phyloP scores from a whole-genome alignment of 805 yeast species.

The Saturnispora quitensis region DNA sequence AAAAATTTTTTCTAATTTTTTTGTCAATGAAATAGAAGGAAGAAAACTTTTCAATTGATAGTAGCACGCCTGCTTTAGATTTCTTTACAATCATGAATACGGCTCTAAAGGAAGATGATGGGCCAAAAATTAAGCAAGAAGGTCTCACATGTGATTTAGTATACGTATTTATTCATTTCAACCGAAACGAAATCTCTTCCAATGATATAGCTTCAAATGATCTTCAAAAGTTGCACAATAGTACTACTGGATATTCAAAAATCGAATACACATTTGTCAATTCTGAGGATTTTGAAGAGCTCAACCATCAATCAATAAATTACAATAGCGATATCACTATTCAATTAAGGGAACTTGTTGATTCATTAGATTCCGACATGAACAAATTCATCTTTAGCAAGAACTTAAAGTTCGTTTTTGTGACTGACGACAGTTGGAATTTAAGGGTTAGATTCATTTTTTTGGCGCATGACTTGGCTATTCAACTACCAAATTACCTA shows the following conservation, averaged over 20 bases:
- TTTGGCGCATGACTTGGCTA: constrained; percentile 70
- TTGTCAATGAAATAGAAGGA: background rate
- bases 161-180: background rate
- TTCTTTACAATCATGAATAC: background rate
- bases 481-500: constrained; percentile 62
- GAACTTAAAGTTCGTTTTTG: constrained; percentile 45
- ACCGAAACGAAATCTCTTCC: background rate
- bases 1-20: background rate
- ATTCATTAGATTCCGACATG: background rate
- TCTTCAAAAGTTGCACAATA: background rate
- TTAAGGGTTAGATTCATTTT: constrained; percentile 69
- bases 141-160: background rate
- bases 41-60: background rate
- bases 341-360: background rate
- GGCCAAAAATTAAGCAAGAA: background rate
- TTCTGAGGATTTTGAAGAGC: background rate
- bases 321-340: background rate
- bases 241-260: background rate
- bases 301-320: background rate
- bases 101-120: background rate
- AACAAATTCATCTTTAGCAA: background rate
- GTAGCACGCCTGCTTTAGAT: background rate
- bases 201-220: background rate
- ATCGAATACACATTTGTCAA: background rate
- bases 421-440: constrained; percentile 59